Base-by-base conservation (phyloP, 2,329 filamentous ascomycete species). In the Endothia cerciana region DNA sequence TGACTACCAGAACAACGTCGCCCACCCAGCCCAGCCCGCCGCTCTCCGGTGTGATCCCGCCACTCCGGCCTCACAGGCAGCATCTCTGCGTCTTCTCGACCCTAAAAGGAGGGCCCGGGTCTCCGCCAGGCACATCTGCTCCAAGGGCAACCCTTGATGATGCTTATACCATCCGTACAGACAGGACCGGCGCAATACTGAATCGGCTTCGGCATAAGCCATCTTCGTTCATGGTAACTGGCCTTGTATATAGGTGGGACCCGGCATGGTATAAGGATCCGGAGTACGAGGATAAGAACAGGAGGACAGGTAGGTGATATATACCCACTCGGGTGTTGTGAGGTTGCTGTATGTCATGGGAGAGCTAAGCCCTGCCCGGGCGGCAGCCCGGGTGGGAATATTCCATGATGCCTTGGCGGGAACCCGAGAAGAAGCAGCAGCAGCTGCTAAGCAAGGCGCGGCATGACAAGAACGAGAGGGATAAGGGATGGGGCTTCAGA, bases 341-440 rank as follows among this genome's bases (percentile, higher is more conserved):
- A 51, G n/a, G n/a, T n/a, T 51, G 47, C 47, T 51, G n/a, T 51
- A 51, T 25, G 47, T 30, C 4, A 22, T 51, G 47, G 47, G 47
- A 28, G n/a, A 51, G 47, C 47, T 51, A n/a, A 51, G n/a, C 7
- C 10, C 47, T 51, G 1, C 47, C 47, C 47, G 47, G 25, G 47
- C 25, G 5, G 47, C 7, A 30, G n/a, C 47, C 8, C 7, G 47
- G 11, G 7, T 51, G 47, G 47, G n/a, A 6, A 3, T 7, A 51
- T 51, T n/a, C 7, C 6, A 11, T 19, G n/a, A 22, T 51, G 47
- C 25, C 11, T 6, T 28, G n/a, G 2, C 4, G 4, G 22, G 5
- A 11, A 36, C 8, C 33, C 2, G 7, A 51, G n/a, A 28, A 28
- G 47, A 6, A 28, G 22, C 3, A 5, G 22, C 22, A 28, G 22